Base-by-base conservation (phyloP, 345 rosid species). In the Hypericum perforatum region DNA sequence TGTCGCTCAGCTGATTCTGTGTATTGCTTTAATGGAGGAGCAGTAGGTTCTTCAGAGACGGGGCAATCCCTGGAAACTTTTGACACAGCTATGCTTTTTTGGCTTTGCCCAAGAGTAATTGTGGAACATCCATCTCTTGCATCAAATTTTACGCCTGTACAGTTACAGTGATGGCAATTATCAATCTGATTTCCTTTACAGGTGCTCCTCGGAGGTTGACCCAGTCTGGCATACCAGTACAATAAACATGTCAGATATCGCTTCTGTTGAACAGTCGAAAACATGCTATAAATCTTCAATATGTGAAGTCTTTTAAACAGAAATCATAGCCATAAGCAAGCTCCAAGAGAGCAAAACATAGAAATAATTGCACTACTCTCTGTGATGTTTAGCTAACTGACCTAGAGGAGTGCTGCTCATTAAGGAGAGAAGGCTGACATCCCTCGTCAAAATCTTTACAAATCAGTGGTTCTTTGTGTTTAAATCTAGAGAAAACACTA, bases 321-420 rank as follows among this genome's bases (percentile, higher is more conserved):
- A 22, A 1, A 22, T 22, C 32, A 22, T 22, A 22, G 4, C 32
- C 32, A 22, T 22, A 22, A 62, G 14, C 6, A 37, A 16, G 15
- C 9, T 22, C 9, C 49, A 15, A 49, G 8, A 6, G 44, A 7
- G 8, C 16, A 59, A 38, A 16, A 11, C 48, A 32, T 42, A 14
- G 14, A 46, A 16, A 43, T 37, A 16, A 41, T n/a, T 38, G 12
- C 11, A 37, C 11, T 22, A 22, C 32, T 22, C 32, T 22, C 32
- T 22, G 43, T 11, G 42, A 12, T 42, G 47, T 52, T 38, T 52
- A 41, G 56, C 41, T 11, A 12, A 56, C 60, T 1, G 37, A 74
- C 85, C 81, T 61, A 45, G 51, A 52, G 7, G 45, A 29, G 49
- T 65, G 52, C 46, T 59, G 70, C 15, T 52, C 61, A 59, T 63